Conservation (phyloP, 495 filamentous ascomycete genomes). For the Endocarpon pusillum region DNA sequence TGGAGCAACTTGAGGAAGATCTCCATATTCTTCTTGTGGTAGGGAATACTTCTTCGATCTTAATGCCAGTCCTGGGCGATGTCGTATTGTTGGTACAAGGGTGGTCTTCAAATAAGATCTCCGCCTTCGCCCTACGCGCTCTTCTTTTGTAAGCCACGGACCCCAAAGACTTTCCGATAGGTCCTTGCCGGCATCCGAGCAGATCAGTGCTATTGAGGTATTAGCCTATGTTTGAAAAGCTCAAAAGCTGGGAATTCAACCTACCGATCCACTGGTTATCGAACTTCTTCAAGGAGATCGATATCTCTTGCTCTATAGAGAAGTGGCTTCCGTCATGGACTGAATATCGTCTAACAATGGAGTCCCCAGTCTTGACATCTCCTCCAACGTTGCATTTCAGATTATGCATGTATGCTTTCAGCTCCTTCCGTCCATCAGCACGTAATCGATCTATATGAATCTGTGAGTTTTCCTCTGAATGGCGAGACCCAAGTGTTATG, state of each 20-base stretch:
- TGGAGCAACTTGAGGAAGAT: slow-evolving; percentile 6
- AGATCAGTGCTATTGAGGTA: background rate
- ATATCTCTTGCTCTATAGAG: slow-evolving; percentile 14
- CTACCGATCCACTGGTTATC: slow-evolving; percentile 3
- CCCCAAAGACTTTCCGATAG: slow-evolving; percentile 6
- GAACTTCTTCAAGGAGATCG: slow-evolving; percentile 7
- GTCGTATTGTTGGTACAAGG: slow-evolving; percentile 1
- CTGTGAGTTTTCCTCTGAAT: background rate
- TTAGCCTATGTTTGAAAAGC: too few species aligned
- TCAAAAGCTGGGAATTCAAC: background rate
- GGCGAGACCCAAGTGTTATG: slow-evolving; percentile 7
- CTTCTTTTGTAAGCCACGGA: slow-evolving; percentile 5
- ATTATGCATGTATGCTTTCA: slow-evolving; percentile 6
- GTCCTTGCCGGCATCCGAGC: slow-evolving; percentile 2
- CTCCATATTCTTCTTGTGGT: background rate
- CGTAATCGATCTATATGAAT: slow-evolving; percentile 1
- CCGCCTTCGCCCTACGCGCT: too few species aligned
- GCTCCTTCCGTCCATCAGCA: slow-evolving; percentile 1
- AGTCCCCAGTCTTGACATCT: slow-evolving; percentile 7
- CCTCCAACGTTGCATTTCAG: slow-evolving; percentile 1
- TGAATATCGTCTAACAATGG: slow-evolving; percentile 11
- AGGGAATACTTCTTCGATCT: slow-evolving; percentile 1
- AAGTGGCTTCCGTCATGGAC: slow-evolving; percentile 9
- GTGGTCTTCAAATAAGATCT: background rate
- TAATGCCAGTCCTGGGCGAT: background rate